These are phyloP conservation scores for Penicillium sp. DNA, from an alignment of 2,329 filamentous ascomycete species.

Conservation along the genomic window DNA sequence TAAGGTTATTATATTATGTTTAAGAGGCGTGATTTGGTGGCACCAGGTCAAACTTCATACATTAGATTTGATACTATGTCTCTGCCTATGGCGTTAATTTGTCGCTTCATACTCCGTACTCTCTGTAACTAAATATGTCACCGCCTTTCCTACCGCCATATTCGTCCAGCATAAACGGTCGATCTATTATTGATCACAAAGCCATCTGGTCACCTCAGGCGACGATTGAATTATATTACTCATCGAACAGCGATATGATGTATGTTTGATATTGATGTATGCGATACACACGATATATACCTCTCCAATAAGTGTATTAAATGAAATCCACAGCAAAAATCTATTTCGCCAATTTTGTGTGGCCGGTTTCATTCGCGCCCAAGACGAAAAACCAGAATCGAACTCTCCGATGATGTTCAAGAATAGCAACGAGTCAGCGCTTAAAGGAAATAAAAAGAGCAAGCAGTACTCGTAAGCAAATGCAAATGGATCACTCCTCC, in stretches of 20 bases:
- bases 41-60: neutral
- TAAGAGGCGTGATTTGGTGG: neutral
- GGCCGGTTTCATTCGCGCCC: neutral
- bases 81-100: neutral
- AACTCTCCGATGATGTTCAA: slow-evolving; percentile 1
- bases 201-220: neutral
- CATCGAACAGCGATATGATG: neutral
- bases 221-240: neutral
- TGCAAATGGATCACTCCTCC: slow-evolving; percentile 35
- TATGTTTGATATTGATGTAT: neutral
- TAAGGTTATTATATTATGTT: neutral
- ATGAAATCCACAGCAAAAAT: slow-evolving; percentile 2
- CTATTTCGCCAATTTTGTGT: slow-evolving; percentile 8
- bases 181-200: slow-evolving; percentile 4
- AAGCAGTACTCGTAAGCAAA: slow-evolving; percentile 11
- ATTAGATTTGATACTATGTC: neutral
- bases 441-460: slow-evolving; percentile 8
- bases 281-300: neutral
- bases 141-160: neutral
- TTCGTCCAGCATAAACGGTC: neutral
- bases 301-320: neutral
- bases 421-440: slow-evolving; percentile 14
- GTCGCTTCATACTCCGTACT: too few relatives aligned
- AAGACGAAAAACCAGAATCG: neutral
- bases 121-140: neutral